Conservation (phyloP, 225 moss, liverwort and hornwort genomes). For the Pleurozium schreberi region DNA sequence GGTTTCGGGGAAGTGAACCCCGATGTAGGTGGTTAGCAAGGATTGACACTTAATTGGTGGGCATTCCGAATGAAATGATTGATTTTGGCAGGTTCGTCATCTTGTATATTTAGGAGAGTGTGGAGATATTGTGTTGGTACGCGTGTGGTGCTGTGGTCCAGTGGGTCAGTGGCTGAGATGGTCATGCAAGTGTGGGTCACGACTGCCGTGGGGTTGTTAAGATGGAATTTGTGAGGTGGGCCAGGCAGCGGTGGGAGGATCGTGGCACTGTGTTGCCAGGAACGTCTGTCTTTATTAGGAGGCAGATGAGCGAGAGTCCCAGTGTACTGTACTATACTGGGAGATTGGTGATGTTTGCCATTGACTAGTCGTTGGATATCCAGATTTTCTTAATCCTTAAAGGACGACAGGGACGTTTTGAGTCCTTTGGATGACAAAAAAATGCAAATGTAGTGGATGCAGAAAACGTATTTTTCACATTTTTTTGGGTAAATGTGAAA, state of each 20-base stretch:
- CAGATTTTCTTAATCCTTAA: neutral
- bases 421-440: too few relatives aligned
- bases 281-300: neutral
- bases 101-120: neutral
- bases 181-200: neutral
- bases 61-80: constrained; percentile 28
- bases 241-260: neutral
- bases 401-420: too few relatives aligned
- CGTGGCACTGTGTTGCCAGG: neutral
- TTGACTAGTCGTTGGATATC: too few relatives aligned
- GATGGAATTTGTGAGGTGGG: neutral
- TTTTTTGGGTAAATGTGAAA: too few relatives aligned
- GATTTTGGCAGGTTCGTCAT: constrained; percentile 12
- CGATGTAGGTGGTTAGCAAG: constrained; percentile 15
- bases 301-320: neutral
- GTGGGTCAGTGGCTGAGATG: neutral
- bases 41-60: constrained; percentile 22
- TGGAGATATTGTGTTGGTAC: neutral
- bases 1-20: constrained; percentile 11
- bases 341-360: neutral
- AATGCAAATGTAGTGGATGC: too few relatives aligned
- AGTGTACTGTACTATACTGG: neutral
- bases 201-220: neutral
- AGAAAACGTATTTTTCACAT: too few relatives aligned
- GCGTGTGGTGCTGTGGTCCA: neutral